Percentiles rank a stretch among this genome's conserved stretches.
These are phyloP conservation scores for Russula olivacea DNA, from an alignment of 768 basidiomycete genomes.

Conservation along the genomic window DNA sequence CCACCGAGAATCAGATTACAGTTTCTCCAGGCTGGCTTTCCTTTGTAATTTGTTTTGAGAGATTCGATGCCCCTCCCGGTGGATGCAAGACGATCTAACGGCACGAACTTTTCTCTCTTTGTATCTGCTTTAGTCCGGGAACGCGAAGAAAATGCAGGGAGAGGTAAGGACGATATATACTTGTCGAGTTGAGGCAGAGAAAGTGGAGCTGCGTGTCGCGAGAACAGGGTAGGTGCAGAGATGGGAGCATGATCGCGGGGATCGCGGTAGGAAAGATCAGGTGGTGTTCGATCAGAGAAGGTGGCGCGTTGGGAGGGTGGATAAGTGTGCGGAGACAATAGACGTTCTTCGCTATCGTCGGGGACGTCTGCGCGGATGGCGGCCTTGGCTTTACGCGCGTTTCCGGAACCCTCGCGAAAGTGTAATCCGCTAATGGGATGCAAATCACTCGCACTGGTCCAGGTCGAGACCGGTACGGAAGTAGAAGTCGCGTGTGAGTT, in stretches of 20 bases:
- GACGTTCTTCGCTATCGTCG: conserved; percentile 5
- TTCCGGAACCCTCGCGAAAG: conserved; percentile 25
- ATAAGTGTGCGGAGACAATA: conserved; percentile 12
- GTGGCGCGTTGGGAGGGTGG: conserved; percentile 9
- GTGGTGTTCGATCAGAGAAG: not conserved
- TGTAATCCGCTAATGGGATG: conserved; percentile 11
- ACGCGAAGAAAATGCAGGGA: conserved; percentile 13
- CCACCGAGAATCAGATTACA: conserved; percentile 46
- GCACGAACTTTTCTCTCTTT: conserved; percentile 48
- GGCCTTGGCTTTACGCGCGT: conserved; percentile 19
- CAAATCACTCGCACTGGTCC: not conserved
- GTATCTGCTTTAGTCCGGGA: not conserved
- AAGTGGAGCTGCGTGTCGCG: conserved; percentile 19
- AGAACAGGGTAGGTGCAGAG: conserved; percentile 17
- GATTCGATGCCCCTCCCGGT: conserved; percentile 50
- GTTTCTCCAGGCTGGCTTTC: conserved; percentile 50
- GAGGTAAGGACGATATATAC: conserved; percentile 20
- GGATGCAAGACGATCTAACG: conserved; percentile 50
- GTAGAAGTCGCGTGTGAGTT: not conserved
- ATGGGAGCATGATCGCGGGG: conserved; percentile 14
- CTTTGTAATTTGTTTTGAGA: conserved; percentile 48
- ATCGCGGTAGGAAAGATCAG: not conserved
- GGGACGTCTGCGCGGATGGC: not conserved
- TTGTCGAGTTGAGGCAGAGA: conserved; percentile 21
- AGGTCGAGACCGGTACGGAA: conserved; percentile 5